Evolutionary conservation across 2,329 filamentous ascomycete species (phyloP), one percentile per base, ranked within the genome.

Genomic region (Trichoderma sp.): DNA sequence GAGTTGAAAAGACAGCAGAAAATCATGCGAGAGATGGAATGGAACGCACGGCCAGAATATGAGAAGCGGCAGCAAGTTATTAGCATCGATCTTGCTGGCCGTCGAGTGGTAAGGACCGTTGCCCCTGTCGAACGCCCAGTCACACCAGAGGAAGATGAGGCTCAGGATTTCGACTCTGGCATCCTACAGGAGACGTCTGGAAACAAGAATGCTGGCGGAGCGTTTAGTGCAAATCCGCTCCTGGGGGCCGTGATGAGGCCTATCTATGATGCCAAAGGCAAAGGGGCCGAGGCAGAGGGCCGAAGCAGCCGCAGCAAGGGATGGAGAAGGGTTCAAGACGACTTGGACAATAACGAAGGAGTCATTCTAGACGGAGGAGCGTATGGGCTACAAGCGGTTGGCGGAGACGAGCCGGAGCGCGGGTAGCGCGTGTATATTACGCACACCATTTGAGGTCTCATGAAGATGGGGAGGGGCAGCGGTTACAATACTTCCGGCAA

Each of bases 1-100:
- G 93, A 96, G 79, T 83, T 97, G 71, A 97, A 95, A 81, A 88
- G 90, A 72, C 95, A 97, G 82, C 94, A 97, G 82, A 93, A 92
- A 79, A 84, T 95, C 4, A 82, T 97, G 75, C 85, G 93, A 6
- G 93, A 97, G 81, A 91, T 96, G 86, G 93, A 97, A 77, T 97
- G 94, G 90, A 92, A 92, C 75, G 91, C 92, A 4, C 85, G 88
- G 66, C 94, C 94, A 0, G 95, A 97, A 74, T 97, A 94, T 81
- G 95, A 98, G 83, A 97, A 95, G 86, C 88, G 93, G 72, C 89
- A 88, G 76, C 91, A 96, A 73, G 92, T 98, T 1, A 88, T 97
- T 75, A 95, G 92, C 78, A 92, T 97, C 73, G 94, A 97, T 79
- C 83, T 97, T 0, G 90, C 91, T 9, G 91, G 91, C 0, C 91